Conservation (phyloP, 1,284 basidiomycete species). For the Cystobasidium slooffiae region DNA sequence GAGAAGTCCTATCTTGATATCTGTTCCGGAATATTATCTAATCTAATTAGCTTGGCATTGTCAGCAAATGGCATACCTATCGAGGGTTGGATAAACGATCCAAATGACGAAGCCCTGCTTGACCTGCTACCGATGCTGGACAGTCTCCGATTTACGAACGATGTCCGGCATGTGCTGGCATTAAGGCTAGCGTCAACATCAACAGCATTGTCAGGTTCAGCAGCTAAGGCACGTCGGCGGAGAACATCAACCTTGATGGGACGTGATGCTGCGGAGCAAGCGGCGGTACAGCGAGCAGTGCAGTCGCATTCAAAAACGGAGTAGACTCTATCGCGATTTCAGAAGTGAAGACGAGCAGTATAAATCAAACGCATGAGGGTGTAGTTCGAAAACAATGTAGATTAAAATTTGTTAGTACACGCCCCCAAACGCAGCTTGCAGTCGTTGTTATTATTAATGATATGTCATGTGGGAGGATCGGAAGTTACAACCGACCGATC, state of each 20-base stretch:
- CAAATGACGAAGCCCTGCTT: constrained; percentile 91
- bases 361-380: not conserved
- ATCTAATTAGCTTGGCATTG: not conserved
- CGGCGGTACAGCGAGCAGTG: constrained; percentile 18
- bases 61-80: constrained; percentile 96
- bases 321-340: not conserved
- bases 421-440: too few species aligned
- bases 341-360: not conserved
- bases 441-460: too few species aligned
- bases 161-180: constrained; percentile 90
- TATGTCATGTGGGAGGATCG: too few species aligned
- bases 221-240: constrained; percentile 12
- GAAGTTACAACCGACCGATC: too few species aligned
- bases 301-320: constrained; percentile 6
- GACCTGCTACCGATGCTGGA: constrained; percentile 95
- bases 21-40: not conserved
- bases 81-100: constrained; percentile 98
- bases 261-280: constrained; percentile 11
- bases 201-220: constrained; percentile 11
- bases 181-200: constrained; percentile 59
- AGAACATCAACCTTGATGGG: constrained; percentile 27
- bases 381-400: not conserved
- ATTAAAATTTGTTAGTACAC: too few species aligned
- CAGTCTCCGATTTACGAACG: constrained; percentile 90
- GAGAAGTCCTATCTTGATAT: not conserved